A percentile compares a stretch with the other conserved stretches of the same genome.
Conservation (phyloP, 2,329 filamentous ascomycete species). For the Alternaria conjuncta region DNA sequence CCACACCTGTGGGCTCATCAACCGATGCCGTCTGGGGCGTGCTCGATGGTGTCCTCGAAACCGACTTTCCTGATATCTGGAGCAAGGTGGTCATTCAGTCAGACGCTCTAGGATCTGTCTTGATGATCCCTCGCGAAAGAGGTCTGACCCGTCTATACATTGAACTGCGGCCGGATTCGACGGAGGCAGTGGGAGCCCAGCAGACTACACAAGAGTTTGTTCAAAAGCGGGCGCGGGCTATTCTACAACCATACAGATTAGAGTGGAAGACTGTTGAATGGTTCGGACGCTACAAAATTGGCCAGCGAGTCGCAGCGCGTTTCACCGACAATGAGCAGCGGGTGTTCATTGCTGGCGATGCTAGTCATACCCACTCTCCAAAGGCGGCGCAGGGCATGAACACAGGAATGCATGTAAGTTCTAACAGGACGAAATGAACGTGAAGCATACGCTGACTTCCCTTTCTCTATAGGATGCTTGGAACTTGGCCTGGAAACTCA, state of each 20-base stretch:
- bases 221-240: slow-evolving; percentile 66
- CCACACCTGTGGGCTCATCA: slow-evolving; percentile 56
- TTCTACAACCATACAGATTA: slow-evolving; percentile 54
- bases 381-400: slow-evolving; percentile 56
- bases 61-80: slow-evolving; percentile 77
- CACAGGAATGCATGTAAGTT: slow-evolving; percentile 49
- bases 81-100: slow-evolving; percentile 74
- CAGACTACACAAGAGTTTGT: slow-evolving; percentile 68
- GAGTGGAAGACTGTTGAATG: slow-evolving; percentile 57
- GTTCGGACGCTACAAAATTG: slow-evolving; percentile 60
- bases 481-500: slow-evolving; percentile 55
- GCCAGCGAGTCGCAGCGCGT: slow-evolving; percentile 55
- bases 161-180: slow-evolving; percentile 50
- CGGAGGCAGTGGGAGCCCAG: slow-evolving; percentile 39
- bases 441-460: not conserved
- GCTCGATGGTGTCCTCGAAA: slow-evolving; percentile 72
- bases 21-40: slow-evolving; percentile 73
- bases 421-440: not conserved
- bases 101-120: slow-evolving; percentile 70
- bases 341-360: slow-evolving; percentile 59
- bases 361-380: slow-evolving; percentile 52
- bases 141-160: slow-evolving; percentile 72
- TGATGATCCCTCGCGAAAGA: slow-evolving; percentile 76
- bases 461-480: slow-evolving; percentile 35
- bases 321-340: slow-evolving; percentile 52